phyloP scores from a whole-genome alignment of 164 flowering plant genomes.

The Echeveria elegans region DNA sequence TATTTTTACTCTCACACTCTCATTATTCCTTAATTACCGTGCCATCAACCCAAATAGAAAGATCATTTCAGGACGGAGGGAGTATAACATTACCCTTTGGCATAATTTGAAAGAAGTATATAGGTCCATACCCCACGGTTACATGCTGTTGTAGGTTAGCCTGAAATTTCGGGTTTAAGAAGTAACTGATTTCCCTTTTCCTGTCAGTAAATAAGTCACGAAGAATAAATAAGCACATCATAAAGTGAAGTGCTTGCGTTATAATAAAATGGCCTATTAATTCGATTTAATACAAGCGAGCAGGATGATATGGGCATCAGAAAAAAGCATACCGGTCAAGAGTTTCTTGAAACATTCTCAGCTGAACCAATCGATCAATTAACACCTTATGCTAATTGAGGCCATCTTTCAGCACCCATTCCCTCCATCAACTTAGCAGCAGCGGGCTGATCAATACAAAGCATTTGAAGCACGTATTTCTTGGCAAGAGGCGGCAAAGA shows the following conservation, averaged over 20 bases:
- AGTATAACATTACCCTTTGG: too few relatives aligned
- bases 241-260: neutral
- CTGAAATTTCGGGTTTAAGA: slow-evolving; percentile 65
- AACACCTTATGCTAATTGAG: slow-evolving; percentile 75
- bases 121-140: slow-evolving; percentile 49
- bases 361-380: slow-evolving; percentile 69
- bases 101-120: neutral
- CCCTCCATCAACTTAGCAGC: slow-evolving; percentile 63
- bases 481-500: slow-evolving; percentile 90
- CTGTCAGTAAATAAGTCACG: slow-evolving; percentile 26
- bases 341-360: slow-evolving; percentile 55
- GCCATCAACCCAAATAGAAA: too few relatives aligned
- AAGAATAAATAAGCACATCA: neutral
- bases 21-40: too few relatives aligned
- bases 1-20: too few relatives aligned
- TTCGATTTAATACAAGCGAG: neutral
- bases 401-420: slow-evolving; percentile 87
- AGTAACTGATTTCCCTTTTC: slow-evolving; percentile 63
- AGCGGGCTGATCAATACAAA: slow-evolving; percentile 59
- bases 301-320: too few relatives aligned
- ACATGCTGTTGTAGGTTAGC: slow-evolving; percentile 67
- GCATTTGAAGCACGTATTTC: slow-evolving; percentile 74
- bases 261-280: neutral
- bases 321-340: slow-evolving; percentile 54
- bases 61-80: too few relatives aligned